Percentiles rank a stretch among this genome's conserved stretches.
These are phyloP conservation scores for Penicillium verrucosum DNA, from an alignment of 2,329 filamentous ascomycete species.

Conservation along the genomic window DNA sequence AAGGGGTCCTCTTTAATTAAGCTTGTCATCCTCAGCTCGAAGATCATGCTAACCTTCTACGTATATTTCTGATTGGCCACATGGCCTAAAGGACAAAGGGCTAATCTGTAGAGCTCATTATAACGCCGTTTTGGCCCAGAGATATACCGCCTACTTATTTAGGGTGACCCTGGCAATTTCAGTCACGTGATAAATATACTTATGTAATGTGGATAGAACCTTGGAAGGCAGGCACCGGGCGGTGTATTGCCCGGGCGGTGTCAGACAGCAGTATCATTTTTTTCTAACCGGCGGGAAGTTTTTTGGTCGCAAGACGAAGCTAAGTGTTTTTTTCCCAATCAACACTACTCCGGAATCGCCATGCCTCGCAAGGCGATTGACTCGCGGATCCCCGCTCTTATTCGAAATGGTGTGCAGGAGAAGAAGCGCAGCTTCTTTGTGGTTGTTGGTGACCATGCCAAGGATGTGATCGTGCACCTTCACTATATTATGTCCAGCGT, in stretches of 20 bases:
- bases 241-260: conserved; percentile 28
- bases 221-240: conserved; percentile 5
- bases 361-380: conserved; percentile 62
- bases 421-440: conserved; percentile 99
- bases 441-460: conserved; percentile 87
- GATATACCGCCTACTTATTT: neutral
- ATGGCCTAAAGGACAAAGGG: neutral
- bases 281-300: conserved; percentile 18
- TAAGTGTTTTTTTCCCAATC: conserved; percentile 4
- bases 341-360: conserved; percentile 9
- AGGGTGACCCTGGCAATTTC: neutral
- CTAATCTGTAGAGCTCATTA: neutral
- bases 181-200: neutral
- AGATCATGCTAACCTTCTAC: too few species aligned
- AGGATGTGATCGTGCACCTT: conserved; percentile 93
- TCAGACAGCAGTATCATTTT: conserved; percentile 31
- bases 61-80: neutral
- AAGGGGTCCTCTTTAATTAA: neutral
- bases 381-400: conserved; percentile 84
- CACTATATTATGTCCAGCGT: conserved; percentile 90
- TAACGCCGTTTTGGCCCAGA: neutral
- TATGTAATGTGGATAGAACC: neutral
- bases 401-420: conserved; percentile 84
- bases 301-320: conserved; percentile 7
- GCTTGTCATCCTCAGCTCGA: neutral